phyloP scores from a whole-genome alignment of 1,139 yeast genomes.

The Wickerhamiella pararugosa region DNA sequence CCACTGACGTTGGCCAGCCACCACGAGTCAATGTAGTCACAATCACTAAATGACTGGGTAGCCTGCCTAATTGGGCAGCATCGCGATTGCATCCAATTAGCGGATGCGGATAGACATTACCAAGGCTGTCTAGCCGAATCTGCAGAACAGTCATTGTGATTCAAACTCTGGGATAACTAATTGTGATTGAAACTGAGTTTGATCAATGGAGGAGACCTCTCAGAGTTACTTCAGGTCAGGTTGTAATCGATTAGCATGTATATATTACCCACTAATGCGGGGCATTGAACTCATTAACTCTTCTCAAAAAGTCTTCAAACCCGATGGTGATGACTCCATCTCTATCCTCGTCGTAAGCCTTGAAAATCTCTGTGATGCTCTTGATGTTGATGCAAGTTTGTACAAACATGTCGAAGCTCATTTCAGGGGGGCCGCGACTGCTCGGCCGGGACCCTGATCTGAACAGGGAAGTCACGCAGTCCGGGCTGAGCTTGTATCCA shows the following conservation, averaged over 20 bases:
- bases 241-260: neutral
- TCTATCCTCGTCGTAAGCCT: slow-evolving; percentile 58
- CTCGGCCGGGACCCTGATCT: slow-evolving; percentile 38
- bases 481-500: slow-evolving; percentile 44
- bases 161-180: too few species aligned
- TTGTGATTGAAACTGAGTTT: too few species aligned
- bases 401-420: slow-evolving; percentile 71
- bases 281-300: slow-evolving; percentile 16
- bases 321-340: slow-evolving; percentile 67
- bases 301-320: slow-evolving; percentile 64
- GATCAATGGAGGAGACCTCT: too few species aligned
- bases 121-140: too few species aligned
- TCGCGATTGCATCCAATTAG: too few species aligned
- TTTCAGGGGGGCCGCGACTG: slow-evolving; percentile 35
- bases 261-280: neutral
- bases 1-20: too few species aligned
- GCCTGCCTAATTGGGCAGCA: too few species aligned
- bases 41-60: too few species aligned
- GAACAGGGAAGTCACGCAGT: slow-evolving; percentile 44
- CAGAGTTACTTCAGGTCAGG: neutral
- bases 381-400: slow-evolving; percentile 66
- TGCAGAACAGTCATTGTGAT: too few species aligned
- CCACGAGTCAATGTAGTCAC: too few species aligned
- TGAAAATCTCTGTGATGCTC: slow-evolving; percentile 64
- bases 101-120: too few species aligned